Percentiles rank a stretch among this genome's conserved stretches.
Evolutionary conservation across 108 stramenopile species (phyloP).

Genomic region (Fistulifera solaris): DNA sequence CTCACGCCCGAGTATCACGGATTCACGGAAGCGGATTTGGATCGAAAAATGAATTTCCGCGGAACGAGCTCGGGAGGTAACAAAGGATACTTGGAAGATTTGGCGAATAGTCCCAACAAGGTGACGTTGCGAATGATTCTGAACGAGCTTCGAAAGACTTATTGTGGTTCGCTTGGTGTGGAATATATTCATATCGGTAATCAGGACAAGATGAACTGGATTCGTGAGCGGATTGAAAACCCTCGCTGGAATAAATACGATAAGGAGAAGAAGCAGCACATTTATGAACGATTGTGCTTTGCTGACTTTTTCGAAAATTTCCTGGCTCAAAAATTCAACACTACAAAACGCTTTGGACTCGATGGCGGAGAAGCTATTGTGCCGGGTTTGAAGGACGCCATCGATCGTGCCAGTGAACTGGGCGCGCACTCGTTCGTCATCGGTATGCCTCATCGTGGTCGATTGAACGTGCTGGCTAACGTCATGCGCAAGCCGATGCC

Average conservation of each 20-base stretch:
- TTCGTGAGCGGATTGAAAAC: slow-evolving; percentile 92
- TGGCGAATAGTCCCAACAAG: slow-evolving; percentile 62
- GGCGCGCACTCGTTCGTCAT: slow-evolving; percentile 95
- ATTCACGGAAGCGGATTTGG: slow-evolving; percentile 83
- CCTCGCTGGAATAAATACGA: slow-evolving; percentile 71
- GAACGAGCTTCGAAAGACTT: slow-evolving; percentile 76
- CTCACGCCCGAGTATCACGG: slow-evolving; percentile 89
- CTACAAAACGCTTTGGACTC: slow-evolving; percentile 98
- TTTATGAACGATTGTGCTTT: slow-evolving; percentile 89
- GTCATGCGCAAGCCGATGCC: slow-evolving; percentile 99
- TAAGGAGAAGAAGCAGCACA: slow-evolving; percentile 85
- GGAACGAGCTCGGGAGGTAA: slow-evolving; percentile 79
- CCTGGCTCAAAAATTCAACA: slow-evolving; percentile 96
- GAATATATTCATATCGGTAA: slow-evolving; percentile 98
- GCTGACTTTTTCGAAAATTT: slow-evolving; percentile 97
- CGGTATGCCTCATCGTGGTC: slow-evolving; percentile 98
- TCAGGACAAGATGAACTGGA: slow-evolving; percentile 93
- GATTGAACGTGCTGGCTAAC: slow-evolving; percentile 96
- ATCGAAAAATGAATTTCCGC: slow-evolving; percentile 82
- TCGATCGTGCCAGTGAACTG: slow-evolving; percentile 91
- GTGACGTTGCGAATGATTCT: slow-evolving; percentile 84
- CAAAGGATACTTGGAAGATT: slow-evolving; percentile 92
- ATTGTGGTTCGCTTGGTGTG: slow-evolving; percentile 92
- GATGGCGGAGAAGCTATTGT: slow-evolving; percentile 96
- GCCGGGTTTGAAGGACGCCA: slow-evolving; percentile 91